Conservation (phyloP, 1,284 basidiomycete species). For the Cystobasidium pallidum region DNA sequence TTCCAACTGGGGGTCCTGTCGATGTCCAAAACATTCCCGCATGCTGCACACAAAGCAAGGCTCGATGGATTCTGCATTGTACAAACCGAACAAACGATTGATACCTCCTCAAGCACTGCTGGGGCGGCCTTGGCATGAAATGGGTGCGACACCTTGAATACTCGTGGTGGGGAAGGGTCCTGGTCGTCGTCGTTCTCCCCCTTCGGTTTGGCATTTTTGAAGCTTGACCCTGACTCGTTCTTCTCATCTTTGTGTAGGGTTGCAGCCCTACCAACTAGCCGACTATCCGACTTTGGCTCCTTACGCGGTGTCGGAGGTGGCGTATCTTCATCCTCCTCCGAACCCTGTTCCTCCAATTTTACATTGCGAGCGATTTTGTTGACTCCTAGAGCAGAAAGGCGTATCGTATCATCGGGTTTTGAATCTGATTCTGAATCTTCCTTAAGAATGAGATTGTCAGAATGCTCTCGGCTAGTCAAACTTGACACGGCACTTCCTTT, state of each 20-base stretch:
- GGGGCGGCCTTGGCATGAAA: not conserved
- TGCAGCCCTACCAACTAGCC: not conserved
- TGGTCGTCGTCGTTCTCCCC: slow-evolving; percentile 8
- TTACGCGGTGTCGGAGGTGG: slow-evolving; percentile 22
- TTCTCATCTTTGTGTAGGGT: not conserved
- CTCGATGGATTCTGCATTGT: not conserved
- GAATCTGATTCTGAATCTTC: slow-evolving; percentile 2
- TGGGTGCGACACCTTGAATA: not conserved
- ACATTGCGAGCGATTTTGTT: too few relatives aligned
- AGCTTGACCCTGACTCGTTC: not conserved
- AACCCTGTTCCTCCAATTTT: not conserved
- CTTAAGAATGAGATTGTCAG: not conserved
- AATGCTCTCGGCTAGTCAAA: not conserved
- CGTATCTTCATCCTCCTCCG: slow-evolving; percentile 22
- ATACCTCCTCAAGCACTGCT: not conserved
- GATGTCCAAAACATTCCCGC: slow-evolving; percentile 31
- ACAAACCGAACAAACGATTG: slow-evolving; percentile 22
- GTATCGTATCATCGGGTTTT: not conserved
- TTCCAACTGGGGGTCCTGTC: slow-evolving; percentile 30
- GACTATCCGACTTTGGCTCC: not conserved
- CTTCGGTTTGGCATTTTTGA: not conserved
- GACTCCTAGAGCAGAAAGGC: not conserved
- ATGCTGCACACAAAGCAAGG: slow-evolving; percentile 17
- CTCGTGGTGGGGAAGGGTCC: not conserved
- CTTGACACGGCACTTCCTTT: not conserved